Percentiles rank a stretch among this genome's conserved stretches.
phyloP scores from a whole-genome alignment of 2,329 filamentous ascomycete genomes.

The Eurotiales sp. region DNA sequence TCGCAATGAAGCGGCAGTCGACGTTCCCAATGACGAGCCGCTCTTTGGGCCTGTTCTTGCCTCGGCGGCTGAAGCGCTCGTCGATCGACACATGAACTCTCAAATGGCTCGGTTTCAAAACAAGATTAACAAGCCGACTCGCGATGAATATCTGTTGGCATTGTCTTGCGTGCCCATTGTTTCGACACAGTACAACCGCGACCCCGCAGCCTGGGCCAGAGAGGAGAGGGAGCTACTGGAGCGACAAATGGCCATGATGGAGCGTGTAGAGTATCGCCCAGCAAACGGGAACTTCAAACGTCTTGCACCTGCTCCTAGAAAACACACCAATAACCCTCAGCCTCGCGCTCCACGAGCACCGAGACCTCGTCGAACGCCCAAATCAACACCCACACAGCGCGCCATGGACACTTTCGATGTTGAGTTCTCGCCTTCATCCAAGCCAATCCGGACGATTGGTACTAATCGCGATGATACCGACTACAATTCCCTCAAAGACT shows the following conservation, averaged over 20 bases:
- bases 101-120: constrained; percentile 40
- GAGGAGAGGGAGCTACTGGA: constrained; percentile 41
- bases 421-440: constrained; percentile 35
- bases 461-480: constrained; percentile 79
- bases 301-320: constrained; percentile 37
- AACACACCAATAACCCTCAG: constrained; percentile 19
- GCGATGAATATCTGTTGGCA: constrained; percentile 42
- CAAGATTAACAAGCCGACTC: constrained; percentile 40
- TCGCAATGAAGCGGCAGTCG: constrained; percentile 30
- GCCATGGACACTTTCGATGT: constrained; percentile 36
- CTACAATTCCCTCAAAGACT: constrained; percentile 68
- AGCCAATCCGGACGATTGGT: constrained; percentile 42
- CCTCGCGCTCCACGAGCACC: constrained; percentile 29
- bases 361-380: constrained; percentile 38
- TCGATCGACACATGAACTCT: constrained; percentile 41
- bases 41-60: constrained; percentile 37
- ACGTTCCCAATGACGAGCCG: constrained; percentile 36
- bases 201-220: constrained; percentile 42
- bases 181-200: constrained; percentile 40
- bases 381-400: constrained; percentile 39
- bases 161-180: constrained; percentile 44
- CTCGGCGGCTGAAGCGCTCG: constrained; percentile 33
- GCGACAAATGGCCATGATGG: constrained; percentile 39
- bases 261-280: constrained; percentile 29
- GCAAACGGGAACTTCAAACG: constrained; percentile 38